phyloP scores from a whole-genome alignment of 495 filamentous ascomycete species.

The Parachaetomium inaequale region DNA sequence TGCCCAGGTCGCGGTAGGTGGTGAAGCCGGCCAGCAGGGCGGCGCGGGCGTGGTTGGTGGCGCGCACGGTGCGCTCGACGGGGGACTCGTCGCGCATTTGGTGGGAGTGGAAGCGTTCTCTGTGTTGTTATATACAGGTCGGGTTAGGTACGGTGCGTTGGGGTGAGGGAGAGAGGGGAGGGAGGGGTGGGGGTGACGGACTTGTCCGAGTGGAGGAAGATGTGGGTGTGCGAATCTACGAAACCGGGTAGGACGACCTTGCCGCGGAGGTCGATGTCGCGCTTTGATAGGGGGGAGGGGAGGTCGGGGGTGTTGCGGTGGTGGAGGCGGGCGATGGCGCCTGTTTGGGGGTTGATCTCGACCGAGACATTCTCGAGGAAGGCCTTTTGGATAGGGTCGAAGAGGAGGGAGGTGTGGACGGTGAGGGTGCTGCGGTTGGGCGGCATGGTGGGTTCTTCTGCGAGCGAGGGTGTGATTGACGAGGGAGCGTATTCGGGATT shows the following conservation, averaged over 20 bases:
- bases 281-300: neutral
- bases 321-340: slow-evolving; percentile 41
- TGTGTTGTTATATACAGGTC: neutral
- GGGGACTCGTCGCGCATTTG: slow-evolving; percentile 52
- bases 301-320: slow-evolving; percentile 24
- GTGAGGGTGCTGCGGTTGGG: slow-evolving; percentile 25
- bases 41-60: slow-evolving; percentile 47
- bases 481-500: neutral
- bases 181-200: neutral
- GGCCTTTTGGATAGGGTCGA: slow-evolving; percentile 46
- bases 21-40: slow-evolving; percentile 54
- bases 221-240: slow-evolving; percentile 53
- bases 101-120: slow-evolving; percentile 37
- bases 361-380: slow-evolving; percentile 45
- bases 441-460: neutral
- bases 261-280: slow-evolving; percentile 46
- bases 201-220: slow-evolving; percentile 50
- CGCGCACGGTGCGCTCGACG: slow-evolving; percentile 49
- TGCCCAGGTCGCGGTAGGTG: slow-evolving; percentile 54
- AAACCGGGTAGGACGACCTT: slow-evolving; percentile 49
- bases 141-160: neutral
- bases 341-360: slow-evolving; percentile 34
- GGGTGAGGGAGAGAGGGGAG: too few relatives aligned
- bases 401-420: slow-evolving; percentile 47
- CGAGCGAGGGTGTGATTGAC: neutral